These are phyloP conservation scores for Ajuga chamaepitys DNA, from an alignment of 257 asterid species.

Conservation along the genomic window DNA sequence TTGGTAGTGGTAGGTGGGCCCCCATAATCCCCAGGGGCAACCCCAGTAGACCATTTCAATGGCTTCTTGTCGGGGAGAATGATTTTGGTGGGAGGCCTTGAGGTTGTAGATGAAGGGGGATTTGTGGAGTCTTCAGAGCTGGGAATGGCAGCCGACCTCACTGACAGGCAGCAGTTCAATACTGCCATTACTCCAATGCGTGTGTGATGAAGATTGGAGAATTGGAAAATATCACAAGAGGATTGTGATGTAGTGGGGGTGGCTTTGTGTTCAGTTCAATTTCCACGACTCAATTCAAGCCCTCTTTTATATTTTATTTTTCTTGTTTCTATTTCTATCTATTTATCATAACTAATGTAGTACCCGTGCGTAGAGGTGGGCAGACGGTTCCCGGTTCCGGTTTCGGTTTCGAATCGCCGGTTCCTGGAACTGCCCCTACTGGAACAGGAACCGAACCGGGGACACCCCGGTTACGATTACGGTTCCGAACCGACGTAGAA, in stretches of 20 bases:
- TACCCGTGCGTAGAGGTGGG: too few relatives aligned
- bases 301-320: too few relatives aligned
- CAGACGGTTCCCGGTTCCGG: too few relatives aligned
- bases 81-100: conserved; percentile 57
- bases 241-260: conserved; percentile 4
- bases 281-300: neutral
- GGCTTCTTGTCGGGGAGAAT: conserved; percentile 79
- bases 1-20: conserved; percentile 87
- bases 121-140: conserved; percentile 42
- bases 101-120: conserved; percentile 23
- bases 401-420: too few relatives aligned
- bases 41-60: conserved; percentile 86
- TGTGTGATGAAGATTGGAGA: conserved; percentile 5
- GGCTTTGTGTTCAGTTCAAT: neutral
- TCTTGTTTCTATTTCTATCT: too few relatives aligned
- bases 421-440: too few relatives aligned
- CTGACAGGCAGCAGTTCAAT: conserved; percentile 53
- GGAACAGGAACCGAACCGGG: too few relatives aligned
- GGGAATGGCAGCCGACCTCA: conserved; percentile 58
- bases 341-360: too few relatives aligned
- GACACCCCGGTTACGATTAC: too few relatives aligned
- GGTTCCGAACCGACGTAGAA: too few relatives aligned
- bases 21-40: conserved; percentile 87
- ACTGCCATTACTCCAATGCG: conserved; percentile 33
- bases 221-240: conserved; percentile 15